Base-by-base conservation (phyloP, 768 basidiomycete genomes). In the Russula virescens region DNA sequence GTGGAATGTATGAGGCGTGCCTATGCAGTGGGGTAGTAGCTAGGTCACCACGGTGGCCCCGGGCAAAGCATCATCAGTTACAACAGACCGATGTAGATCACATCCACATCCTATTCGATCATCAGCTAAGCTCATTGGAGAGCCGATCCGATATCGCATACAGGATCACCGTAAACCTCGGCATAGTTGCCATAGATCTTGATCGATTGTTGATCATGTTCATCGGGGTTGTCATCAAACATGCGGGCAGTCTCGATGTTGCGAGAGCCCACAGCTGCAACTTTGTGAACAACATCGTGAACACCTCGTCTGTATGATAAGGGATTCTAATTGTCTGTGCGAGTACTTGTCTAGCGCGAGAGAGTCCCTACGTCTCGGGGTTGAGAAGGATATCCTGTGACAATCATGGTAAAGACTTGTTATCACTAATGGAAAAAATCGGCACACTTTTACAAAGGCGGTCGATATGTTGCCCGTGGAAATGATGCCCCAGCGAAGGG, bases 1-100 rank as follows among this genome's bases (percentile, higher is more conserved):
- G 76, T 96, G 94, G 63, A 81, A 78, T 1, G 89, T 88, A 71
- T 96, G 91, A 3, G 94, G 94, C 3, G 92, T 92, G 9, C 89
- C 90, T 86, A 66, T 21, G 54, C n/a, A 31, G 21, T 40, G 14
- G 14, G 38, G 38, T 5, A 2, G 14, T 40, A 8, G 8, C 11
- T 3, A 19, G 18, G 3, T 16, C 3, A 43, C 5, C 18, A 19
- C 42, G 2, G 19, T 38, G 38, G 38, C 38, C 38, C 5, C 18
- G 19, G 42, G 3, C 9, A 11, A 16, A 40, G 9, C 14, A 40
- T 6, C 38, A 28, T 16, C 5, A n/a, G 31, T 5, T 6, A 38
- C 38, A 13, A 61, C 60, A 28, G 23, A 84, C 85, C 89, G 56
- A 92, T 84, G 74, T 93, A 93, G 59, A 94, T 76, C 0, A 78